These are phyloP conservation scores for Lactifluus rugatus DNA, from an alignment of 768 basidiomycete genomes.

Conservation along the genomic window DNA sequence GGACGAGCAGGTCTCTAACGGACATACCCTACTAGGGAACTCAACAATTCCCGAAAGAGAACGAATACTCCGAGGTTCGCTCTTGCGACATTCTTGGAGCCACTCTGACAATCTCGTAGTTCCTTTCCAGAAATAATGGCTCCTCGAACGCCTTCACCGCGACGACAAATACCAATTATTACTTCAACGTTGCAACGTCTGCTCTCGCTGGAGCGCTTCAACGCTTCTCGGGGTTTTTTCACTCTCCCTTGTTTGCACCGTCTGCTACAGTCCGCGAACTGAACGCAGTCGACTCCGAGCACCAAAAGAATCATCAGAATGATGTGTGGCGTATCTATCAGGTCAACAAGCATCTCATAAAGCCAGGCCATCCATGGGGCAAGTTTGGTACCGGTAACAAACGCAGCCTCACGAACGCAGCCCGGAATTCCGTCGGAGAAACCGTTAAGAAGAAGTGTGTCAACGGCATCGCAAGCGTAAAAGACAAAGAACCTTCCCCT, in stretches of 20 bases:
- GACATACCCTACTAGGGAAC: slow-evolving; percentile 45
- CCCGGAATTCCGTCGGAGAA: slow-evolving; percentile 43
- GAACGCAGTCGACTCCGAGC: slow-evolving; percentile 93
- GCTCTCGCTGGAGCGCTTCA: slow-evolving; percentile 61
- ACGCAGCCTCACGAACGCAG: slow-evolving; percentile 58
- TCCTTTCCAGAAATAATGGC: slow-evolving; percentile 74
- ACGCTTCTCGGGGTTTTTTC: slow-evolving; percentile 82
- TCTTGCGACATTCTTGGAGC: background rate
- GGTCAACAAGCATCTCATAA: slow-evolving; percentile 78
- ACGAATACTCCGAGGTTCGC: slow-evolving; percentile 81
- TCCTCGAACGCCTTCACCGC: slow-evolving; percentile 89
- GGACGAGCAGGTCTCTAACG: background rate
- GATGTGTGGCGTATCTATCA: slow-evolving; percentile 96
- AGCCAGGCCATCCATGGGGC: slow-evolving; percentile 70
- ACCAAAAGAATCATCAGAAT: slow-evolving; percentile 89
- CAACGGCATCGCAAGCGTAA: slow-evolving; percentile 28
- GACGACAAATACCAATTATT: slow-evolving; percentile 85
- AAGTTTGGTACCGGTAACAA: slow-evolving; percentile 90
- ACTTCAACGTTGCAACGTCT: slow-evolving; percentile 58
- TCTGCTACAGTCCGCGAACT: slow-evolving; percentile 84
- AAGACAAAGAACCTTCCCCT: slow-evolving; percentile 19
- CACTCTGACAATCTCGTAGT: slow-evolving; percentile 32
- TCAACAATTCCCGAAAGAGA: slow-evolving; percentile 79
- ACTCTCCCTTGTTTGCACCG: slow-evolving; percentile 79
- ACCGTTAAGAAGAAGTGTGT: slow-evolving; percentile 27